These are phyloP conservation scores for Phylloporus scabripes DNA, from an alignment of 768 basidiomycete species.

Conservation along the genomic window DNA sequence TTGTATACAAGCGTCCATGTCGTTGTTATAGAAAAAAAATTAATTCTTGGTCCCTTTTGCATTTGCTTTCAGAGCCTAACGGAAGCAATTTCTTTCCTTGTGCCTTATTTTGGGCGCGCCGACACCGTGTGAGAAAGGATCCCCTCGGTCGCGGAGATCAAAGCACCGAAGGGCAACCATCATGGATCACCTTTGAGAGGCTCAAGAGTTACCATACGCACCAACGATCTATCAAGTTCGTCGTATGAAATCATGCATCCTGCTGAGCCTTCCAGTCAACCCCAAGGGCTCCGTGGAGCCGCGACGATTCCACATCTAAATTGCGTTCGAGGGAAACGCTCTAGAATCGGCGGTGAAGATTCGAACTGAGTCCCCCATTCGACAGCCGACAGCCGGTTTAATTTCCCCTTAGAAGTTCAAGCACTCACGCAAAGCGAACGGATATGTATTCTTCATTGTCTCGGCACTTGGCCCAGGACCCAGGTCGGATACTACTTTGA, in stretches of 20 bases:
- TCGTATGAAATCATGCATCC: neutral
- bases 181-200: constrained; percentile 1
- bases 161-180: constrained; percentile 11
- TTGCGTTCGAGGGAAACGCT: neutral
- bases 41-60: constrained; percentile 10
- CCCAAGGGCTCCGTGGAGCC: constrained; percentile 27
- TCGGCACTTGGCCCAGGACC: neutral
- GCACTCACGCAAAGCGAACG: neutral
- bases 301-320: neutral
- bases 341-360: neutral
- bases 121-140: constrained; percentile 7
- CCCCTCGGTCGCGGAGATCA: constrained; percentile 28
- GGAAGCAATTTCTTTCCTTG: constrained; percentile 22
- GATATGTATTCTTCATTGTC: too few relatives aligned
- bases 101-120: constrained; percentile 8
- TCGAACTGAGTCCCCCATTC: constrained; percentile 3
- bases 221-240: constrained; percentile 3
- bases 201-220: neutral
- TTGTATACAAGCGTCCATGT: constrained; percentile 13
- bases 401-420: neutral
- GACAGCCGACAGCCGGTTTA: neutral
- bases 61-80: constrained; percentile 26
- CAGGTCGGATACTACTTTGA: neutral
- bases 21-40: constrained; percentile 4
- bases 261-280: constrained; percentile 1